phyloP scores from a whole-genome alignment of 2,329 filamentous ascomycete species.

The Drechslera avenae region DNA sequence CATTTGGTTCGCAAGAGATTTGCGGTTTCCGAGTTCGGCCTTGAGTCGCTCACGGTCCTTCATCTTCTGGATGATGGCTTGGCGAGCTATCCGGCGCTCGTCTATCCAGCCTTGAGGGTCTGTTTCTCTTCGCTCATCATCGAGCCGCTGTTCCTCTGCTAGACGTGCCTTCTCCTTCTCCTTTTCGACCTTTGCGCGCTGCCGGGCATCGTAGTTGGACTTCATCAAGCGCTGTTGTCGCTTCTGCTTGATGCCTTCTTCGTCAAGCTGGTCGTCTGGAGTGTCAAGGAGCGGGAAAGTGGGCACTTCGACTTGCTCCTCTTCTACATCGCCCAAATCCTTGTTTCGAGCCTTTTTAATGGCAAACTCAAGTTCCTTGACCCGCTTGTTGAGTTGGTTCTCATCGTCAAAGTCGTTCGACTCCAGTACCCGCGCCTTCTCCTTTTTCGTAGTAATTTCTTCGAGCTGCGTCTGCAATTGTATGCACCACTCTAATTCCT shows the following conservation, averaged over 20 bases:
- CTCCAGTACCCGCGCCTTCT: constrained; percentile 76
- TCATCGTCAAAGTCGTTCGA: constrained; percentile 93
- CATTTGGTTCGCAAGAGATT: constrained; percentile 93
- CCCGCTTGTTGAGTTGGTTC: constrained; percentile 76
- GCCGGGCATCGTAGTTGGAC: constrained; percentile 89
- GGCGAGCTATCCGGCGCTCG: constrained; percentile 75
- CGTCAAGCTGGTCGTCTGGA: constrained; percentile 90
- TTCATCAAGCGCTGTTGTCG: constrained; percentile 91
- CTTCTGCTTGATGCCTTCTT: constrained; percentile 89
- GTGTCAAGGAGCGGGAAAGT: constrained; percentile 88
- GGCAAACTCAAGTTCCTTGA: constrained; percentile 88
- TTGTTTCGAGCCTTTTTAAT: constrained; percentile 91
- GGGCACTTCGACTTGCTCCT: constrained; percentile 77
- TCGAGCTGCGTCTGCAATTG: constrained; percentile 74
- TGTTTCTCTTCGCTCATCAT: constrained; percentile 81
- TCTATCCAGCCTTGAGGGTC: constrained; percentile 86
- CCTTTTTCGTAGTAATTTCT: constrained; percentile 84
- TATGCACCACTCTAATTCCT: constrained; percentile 93
- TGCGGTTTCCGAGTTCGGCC: constrained; percentile 92
- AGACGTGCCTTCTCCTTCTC: constrained; percentile 85
- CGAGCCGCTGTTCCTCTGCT: constrained; percentile 81
- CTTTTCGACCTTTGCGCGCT: constrained; percentile 94
- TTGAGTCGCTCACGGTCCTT: constrained; percentile 93
- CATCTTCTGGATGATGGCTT: constrained; percentile 76
- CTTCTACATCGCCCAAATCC: constrained; percentile 81